Evolutionary conservation across 306 rosid genomes (phyloP), one percentile per base, ranked within the genome.

Genomic region (Vigna reflexopilosa): DNA sequence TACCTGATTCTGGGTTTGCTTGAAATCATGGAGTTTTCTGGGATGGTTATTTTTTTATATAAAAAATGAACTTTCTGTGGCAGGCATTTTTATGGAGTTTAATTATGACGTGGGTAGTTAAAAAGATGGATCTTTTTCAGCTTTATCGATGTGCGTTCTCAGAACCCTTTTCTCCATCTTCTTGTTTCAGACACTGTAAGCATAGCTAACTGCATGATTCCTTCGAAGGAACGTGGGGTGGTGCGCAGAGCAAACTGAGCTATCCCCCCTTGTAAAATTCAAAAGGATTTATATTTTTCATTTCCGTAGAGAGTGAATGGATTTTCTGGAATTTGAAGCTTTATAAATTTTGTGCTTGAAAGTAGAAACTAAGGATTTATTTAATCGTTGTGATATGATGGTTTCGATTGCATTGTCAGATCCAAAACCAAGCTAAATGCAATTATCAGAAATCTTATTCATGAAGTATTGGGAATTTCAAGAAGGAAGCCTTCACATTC

Each of bases 41-140:
- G 61, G 72, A 55, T 36, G 28, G 19, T 59, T 67, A 20, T 42
- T 20, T 34, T 74, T 19, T 6, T 6, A 1, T 17, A 40, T 4
- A 64, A 3, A 38, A 17, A 11, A 64, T n/a, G 1, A 64, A 20
- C 51, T 30, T 68, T 59, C 48, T 16, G 48, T 77, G 77, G 74
- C 64, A 45, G 22, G 69, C 68, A 72, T 63, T 75, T 84, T 45
- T 70, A 42, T 64, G 73, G 78, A 19, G 65, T 84, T 72, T 62
- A 84, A 62, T 85, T 70, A 79, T 79, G 84, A 79, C 47, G 38
- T 65, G 51, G 57, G 77, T 65, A n/a, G 73, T 51, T 50, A 34
- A 82, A 75, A 80, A 67, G 64, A 80, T 80, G 15, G 13, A 10
- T 51, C 68, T 50, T 76, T 79, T 70, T 74, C 70, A 77, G 81